Percentiles rank a stretch among this genome's conserved stretches.
These are phyloP conservation scores for Lactarius quietus DNA, from an alignment of 768 basidiomycete genomes.

Conservation along the genomic window DNA sequence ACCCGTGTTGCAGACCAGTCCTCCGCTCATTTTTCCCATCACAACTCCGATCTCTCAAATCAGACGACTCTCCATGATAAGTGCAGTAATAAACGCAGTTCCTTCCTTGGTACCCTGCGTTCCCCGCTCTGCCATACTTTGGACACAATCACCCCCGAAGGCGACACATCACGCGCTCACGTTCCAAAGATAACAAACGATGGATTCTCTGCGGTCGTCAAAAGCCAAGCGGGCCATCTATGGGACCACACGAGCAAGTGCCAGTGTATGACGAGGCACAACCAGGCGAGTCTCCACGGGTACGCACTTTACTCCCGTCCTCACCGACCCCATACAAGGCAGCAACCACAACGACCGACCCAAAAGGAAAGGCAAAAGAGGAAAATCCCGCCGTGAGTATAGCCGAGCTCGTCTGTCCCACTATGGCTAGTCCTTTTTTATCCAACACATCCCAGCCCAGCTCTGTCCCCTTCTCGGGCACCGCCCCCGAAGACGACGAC, in stretches of 20 bases:
- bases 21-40: conserved; percentile 4
- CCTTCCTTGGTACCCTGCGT: conserved; percentile 16
- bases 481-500: conserved; percentile 9
- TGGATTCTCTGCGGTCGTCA: conserved; percentile 18
- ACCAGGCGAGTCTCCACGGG: no score
- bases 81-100: no score
- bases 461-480: conserved; percentile 3
- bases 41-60: conserved; percentile 20
- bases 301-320: no score
- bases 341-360: no score
- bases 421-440: conserved; percentile 2
- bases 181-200: conserved; percentile 1
- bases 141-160: neutral
- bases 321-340: no score
- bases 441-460: conserved; percentile 9
- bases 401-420: neutral
- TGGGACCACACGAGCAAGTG: no score
- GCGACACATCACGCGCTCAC: no score
- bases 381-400: neutral
- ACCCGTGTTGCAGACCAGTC: conserved; percentile 5
- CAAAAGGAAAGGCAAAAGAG: no score
- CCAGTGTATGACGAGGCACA: no score
- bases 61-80: conserved; percentile 11
- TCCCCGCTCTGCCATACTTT: conserved; percentile 6
- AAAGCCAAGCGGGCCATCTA: conserved; percentile 1